Evolutionary conservation across 345 rosid species (phyloP).

Genomic region (Nephelium lappaceum): DNA sequence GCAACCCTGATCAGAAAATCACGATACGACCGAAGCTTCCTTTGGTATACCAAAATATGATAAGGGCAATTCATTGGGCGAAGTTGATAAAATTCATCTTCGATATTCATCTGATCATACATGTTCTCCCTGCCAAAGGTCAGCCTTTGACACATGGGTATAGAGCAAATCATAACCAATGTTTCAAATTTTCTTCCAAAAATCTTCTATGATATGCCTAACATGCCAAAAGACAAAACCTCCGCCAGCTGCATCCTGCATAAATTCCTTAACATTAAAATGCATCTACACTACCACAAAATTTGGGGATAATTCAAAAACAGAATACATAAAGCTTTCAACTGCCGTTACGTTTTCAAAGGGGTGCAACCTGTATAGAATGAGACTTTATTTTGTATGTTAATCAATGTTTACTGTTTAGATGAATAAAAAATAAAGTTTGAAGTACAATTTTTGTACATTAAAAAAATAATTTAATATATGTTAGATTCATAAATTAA

Average conservation of each 20-base stretch:
- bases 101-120: slow-evolving; percentile 93
- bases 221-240: slow-evolving; percentile 98
- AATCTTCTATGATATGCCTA: slow-evolving; percentile 85
- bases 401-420: too few relatives aligned
- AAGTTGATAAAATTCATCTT: slow-evolving; percentile 88
- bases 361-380: slow-evolving; percentile 73
- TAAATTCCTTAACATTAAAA: background rate
- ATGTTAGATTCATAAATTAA: too few relatives aligned
- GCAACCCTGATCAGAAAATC: slow-evolving; percentile 96
- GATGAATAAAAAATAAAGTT: too few relatives aligned
- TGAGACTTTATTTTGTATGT: too few relatives aligned
- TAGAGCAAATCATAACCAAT: slow-evolving; percentile 76
- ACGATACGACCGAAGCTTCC: slow-evolving; percentile 86
- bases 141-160: slow-evolving; percentile 94
- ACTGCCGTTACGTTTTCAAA: background rate
- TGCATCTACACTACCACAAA: slow-evolving; percentile 3
- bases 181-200: slow-evolving; percentile 78
- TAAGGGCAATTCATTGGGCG: slow-evolving; percentile 99
- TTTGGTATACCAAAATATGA: slow-evolving; percentile 84
- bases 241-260: slow-evolving; percentile 95
- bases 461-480: too few relatives aligned
- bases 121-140: slow-evolving; percentile 94
- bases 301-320: background rate
- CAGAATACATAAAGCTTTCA: background rate
- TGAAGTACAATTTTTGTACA: too few relatives aligned